Evolutionary conservation across 2,329 filamentous ascomycete species (phyloP).

Genomic region (Aspergillus arachidicola): DNA sequence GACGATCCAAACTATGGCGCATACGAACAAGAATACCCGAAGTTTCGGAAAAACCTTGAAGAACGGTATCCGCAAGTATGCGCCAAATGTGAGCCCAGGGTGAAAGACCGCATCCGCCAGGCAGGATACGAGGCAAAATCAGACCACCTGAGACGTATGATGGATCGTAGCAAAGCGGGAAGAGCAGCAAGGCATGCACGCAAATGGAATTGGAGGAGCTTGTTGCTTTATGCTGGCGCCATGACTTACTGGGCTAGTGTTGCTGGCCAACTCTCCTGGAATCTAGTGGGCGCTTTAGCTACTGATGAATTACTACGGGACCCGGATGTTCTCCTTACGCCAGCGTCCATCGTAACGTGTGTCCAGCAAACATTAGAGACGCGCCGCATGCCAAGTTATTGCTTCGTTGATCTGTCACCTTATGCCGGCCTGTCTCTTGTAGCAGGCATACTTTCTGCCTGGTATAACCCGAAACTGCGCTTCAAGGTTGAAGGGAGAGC

Average conservation of each 20-base stretch:
- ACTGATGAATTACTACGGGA: constrained; percentile 17
- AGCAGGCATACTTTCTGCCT: constrained; percentile 47
- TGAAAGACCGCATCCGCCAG: constrained; percentile 68
- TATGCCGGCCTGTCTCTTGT: constrained; percentile 43
- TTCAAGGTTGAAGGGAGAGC: constrained; percentile 46
- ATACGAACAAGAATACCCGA: constrained; percentile 69
- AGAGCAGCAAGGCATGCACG: constrained; percentile 35
- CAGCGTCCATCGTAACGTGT: constrained; percentile 27
- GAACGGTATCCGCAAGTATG: constrained; percentile 88
- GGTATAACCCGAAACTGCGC: constrained; percentile 54
- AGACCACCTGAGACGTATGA: constrained; percentile 75
- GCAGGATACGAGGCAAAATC: constrained; percentile 81
- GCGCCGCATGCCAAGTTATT: constrained; percentile 29
- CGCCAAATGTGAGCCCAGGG: constrained; percentile 73
- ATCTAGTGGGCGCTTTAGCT: constrained; percentile 39
- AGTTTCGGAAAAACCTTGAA: constrained; percentile 74
- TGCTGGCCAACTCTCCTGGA: constrained; percentile 47
- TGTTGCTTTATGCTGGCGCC: constrained; percentile 47
- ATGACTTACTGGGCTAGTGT: constrained; percentile 47
- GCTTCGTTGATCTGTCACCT: constrained; percentile 33
- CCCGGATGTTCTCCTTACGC: constrained; percentile 13
- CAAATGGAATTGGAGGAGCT: constrained; percentile 46
- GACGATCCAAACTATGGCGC: constrained; percentile 69
- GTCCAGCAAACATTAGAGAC: constrained; percentile 20
- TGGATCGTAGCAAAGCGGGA: constrained; percentile 61